A percentile compares a stretch with the other conserved stretches of the same genome.
Conservation (phyloP, 2,329 filamentous ascomycete species). For the Beauveria sp. region DNA sequence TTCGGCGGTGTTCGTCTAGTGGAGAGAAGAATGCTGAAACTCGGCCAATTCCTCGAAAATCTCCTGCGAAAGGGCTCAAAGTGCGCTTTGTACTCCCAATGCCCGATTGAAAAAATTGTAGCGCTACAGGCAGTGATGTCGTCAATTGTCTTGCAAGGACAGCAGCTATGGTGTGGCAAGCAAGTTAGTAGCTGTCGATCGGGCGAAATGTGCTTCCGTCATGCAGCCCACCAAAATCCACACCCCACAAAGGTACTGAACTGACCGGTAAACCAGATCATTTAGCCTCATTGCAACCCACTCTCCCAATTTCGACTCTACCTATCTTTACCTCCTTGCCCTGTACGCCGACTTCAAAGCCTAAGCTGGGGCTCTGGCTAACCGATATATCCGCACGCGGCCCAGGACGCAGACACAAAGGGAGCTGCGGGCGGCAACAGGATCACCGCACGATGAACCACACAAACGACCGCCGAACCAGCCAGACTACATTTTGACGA, state of each 20-base stretch:
- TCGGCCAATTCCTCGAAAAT: background rate
- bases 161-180: background rate
- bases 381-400: background rate
- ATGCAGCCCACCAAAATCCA: slow-evolving; percentile 4
- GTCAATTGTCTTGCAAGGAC: background rate
- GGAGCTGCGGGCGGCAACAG: background rate
- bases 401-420: background rate
- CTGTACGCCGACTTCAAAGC: background rate
- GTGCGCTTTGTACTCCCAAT: background rate
- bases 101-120: background rate
- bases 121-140: no score
- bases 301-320: background rate
- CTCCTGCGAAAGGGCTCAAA: no score
- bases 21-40: background rate
- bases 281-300: background rate
- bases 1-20: background rate
- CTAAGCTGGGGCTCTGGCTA: background rate
- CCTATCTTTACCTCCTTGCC: background rate
- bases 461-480: background rate
- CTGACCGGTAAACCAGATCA: background rate
- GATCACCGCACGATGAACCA: slow-evolving; percentile 2
- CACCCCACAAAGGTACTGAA: slow-evolving; percentile 1
- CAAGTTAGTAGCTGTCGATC: background rate
- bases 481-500: background rate
- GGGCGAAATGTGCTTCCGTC: slow-evolving; percentile 7